Evolutionary conservation across 176 grass and related monocot genomes (phyloP), one percentile per base, ranked within the genome.

Genomic region (Carex cristatella): DNA sequence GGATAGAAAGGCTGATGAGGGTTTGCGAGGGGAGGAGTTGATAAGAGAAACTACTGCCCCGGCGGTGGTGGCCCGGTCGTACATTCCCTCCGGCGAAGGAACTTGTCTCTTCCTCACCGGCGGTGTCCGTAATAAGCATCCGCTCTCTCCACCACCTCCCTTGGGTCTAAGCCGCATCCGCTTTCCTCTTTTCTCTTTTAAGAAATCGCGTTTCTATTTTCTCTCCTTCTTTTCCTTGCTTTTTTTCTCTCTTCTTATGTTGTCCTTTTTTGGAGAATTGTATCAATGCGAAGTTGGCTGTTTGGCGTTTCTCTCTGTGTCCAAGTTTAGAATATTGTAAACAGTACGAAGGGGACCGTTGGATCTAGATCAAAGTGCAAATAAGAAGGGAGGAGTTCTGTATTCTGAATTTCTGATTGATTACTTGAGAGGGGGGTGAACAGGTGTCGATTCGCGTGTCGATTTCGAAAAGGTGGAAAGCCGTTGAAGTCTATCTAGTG

Each of bases 11-110:
- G 73, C 59, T 87, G 87, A 98, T 84, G 51, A 74, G 83, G 10
- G 86, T 16, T 66, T 44, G 79, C 18, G 92, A 88, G 5, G 91
- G 87, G 67, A 98, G 86, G 60, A 91, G 90, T 71, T 42, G 37
- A 79, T 97, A 94, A 3, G 92, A 93, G 86, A 91, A 93, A 74
- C 91, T 94, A 42, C 49, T 88, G 65, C 89, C 61, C 3, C 82
- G 77, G 69, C 89, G 61, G 69, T 54, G 81, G 64, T 83, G 81
- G 62, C 61, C 62, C 12, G 60, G 32, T 18, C 63, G 61, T 16
- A 68, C 10, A 10, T 65, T 66, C 12, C 61, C n/a, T 68, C 85
- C 75, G 40, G 85, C 37, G 54, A 94, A 74, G 37, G 74, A 64
- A 72, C 74, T 84, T 60, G 88, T 83, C 78, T 89, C 88, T 65